A percentile compares a stretch with the other conserved stretches of the same genome.
These are phyloP conservation scores for Penicillium thymicola DNA, from an alignment of 2,329 filamentous ascomycete species.

Conservation along the genomic window DNA sequence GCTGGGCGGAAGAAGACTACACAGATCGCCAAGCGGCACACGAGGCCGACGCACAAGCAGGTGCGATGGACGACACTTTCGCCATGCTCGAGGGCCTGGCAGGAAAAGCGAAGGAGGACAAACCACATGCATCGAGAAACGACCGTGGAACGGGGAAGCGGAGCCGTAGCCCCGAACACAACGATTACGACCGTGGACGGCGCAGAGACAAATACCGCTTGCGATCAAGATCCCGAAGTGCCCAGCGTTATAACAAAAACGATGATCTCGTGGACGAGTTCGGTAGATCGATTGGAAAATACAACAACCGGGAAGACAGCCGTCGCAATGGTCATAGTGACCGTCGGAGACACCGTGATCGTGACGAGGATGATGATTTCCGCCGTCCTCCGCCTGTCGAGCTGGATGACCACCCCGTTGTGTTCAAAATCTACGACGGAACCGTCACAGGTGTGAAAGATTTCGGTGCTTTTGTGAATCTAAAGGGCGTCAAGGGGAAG, in stretches of 20 bases:
- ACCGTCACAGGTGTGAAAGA: constrained; percentile 90
- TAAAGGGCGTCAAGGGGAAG: constrained; percentile 82
- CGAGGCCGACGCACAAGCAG: constrained; percentile 47
- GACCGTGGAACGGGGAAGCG: constrained; percentile 49
- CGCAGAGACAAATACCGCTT: constrained; percentile 45
- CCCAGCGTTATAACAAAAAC: constrained; percentile 36
- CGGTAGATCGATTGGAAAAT: constrained; percentile 47
- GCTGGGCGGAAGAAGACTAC: constrained; percentile 52
- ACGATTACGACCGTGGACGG: constrained; percentile 49
- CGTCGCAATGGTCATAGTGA: constrained; percentile 47
- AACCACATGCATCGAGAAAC: constrained; percentile 34
- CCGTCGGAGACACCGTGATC: constrained; percentile 39
- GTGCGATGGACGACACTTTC: constrained; percentile 87
- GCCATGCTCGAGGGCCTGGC: constrained; percentile 85
- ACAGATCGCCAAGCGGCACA: constrained; percentile 31
- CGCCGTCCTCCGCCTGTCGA: constrained; percentile 66
- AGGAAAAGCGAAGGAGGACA: constrained; percentile 54
- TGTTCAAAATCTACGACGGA: constrained; percentile 87
- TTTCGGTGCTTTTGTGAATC: constrained; percentile 91
- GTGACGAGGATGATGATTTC: constrained; percentile 45
- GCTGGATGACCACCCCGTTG: constrained; percentile 73
- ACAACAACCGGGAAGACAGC: constrained; percentile 36
- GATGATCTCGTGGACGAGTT: constrained; percentile 60
- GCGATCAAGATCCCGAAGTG: constrained; percentile 52
- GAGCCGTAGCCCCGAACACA: constrained; percentile 51